Conservation (phyloP, 2,329 filamentous ascomycete genomes). For the Dactylella cylindrospora region DNA sequence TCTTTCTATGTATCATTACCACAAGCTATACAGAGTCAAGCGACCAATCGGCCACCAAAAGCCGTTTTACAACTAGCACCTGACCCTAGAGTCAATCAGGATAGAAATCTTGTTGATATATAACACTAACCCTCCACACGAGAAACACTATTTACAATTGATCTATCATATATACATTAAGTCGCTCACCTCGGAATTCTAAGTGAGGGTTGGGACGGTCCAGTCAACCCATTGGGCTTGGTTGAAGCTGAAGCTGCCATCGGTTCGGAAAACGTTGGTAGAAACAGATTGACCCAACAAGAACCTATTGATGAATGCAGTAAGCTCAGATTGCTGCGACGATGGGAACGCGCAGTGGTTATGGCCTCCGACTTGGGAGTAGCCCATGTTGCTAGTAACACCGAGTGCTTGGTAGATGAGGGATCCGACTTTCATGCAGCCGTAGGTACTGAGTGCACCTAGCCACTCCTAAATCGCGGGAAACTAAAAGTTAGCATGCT, state of each 20-base stretch:
- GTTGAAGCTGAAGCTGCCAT: constrained; percentile 51
- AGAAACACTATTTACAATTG: neutral
- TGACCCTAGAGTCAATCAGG: too few species aligned
- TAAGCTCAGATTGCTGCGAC: constrained; percentile 58
- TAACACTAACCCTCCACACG: too few species aligned
- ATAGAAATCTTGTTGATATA: too few species aligned
- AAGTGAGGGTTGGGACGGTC: constrained; percentile 53
- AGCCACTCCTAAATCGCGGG: constrained; percentile 59
- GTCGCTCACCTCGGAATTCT: constrained; percentile 9
- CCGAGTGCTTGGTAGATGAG: constrained; percentile 61
- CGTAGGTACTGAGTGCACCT: constrained; percentile 60
- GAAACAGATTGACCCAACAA: constrained; percentile 52
- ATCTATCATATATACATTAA: neutral
- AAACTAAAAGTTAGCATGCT: neutral
- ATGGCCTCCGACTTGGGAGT: constrained; percentile 60
- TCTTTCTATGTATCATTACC: too few species aligned
- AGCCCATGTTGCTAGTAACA: constrained; percentile 61
- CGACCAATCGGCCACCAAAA: too few species aligned
- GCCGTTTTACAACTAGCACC: too few species aligned
- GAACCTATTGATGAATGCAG: constrained; percentile 61
- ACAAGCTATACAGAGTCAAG: too few species aligned
- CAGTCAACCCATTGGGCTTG: constrained; percentile 54
- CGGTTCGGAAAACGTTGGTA: constrained; percentile 48
- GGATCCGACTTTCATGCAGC: constrained; percentile 61
- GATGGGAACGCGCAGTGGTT: constrained; percentile 61